Evolutionary conservation across 2,329 filamentous ascomycete genomes (phyloP).

Genomic region (Trichoderma lentiforme): DNA sequence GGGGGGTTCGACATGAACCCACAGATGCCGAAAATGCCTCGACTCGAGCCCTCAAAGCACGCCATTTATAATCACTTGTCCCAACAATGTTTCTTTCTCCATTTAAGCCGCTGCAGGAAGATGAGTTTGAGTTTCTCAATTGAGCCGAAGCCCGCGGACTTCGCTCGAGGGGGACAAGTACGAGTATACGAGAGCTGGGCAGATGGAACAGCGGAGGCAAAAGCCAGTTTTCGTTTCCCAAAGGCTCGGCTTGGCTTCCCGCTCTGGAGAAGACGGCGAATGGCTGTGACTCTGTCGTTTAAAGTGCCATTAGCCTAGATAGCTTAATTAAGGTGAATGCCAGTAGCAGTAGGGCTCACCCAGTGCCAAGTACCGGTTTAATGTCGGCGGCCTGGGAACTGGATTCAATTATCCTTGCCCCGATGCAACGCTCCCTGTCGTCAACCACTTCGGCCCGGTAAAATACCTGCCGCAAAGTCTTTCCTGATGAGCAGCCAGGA

Average conservation of each 20-base stretch:
- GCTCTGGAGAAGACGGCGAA: not conserved
- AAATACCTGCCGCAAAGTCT: slow-evolving; percentile 5
- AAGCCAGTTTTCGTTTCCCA: not conserved
- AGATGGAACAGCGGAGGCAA: not conserved
- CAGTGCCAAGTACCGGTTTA: slow-evolving; percentile 7
- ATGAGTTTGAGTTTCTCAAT: not conserved
- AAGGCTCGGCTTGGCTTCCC: not conserved
- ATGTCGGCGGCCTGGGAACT: not conserved
- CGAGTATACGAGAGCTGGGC: not conserved
- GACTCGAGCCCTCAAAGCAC: not conserved
- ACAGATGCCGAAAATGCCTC: slow-evolving; percentile 14
- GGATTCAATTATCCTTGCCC: not conserved
- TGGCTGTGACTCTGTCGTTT: not conserved
- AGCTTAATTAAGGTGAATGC: not conserved
- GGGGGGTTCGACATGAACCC: not conserved
- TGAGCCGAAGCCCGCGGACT: slow-evolving; percentile 8
- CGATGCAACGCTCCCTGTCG: not conserved
- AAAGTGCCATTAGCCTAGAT: slow-evolving; percentile 6
- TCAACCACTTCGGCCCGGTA: not conserved
- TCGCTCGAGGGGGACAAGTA: not conserved
- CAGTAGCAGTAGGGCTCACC: not conserved
- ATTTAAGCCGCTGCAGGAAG: not conserved
- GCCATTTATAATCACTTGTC: slow-evolving; percentile 12
- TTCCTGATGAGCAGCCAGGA: not conserved
- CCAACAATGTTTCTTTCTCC: not conserved